phyloP scores from a whole-genome alignment of 257 asterid species.

The Solanum gandarillasii region DNA sequence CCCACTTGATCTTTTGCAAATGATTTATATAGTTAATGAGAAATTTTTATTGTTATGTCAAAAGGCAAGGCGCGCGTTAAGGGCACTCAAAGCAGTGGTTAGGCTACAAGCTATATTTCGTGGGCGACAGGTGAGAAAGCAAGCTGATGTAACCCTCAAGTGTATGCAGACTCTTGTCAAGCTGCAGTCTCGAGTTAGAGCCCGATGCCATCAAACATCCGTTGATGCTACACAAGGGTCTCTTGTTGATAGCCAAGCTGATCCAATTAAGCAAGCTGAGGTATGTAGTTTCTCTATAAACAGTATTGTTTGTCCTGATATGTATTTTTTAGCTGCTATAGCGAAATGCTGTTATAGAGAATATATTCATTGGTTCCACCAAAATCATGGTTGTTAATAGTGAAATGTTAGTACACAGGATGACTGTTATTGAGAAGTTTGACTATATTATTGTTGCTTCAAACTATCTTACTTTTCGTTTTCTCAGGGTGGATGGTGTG shows the following conservation, averaged over 20 bases:
- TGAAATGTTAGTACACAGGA: background rate
- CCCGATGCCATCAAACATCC: conserved; percentile 37
- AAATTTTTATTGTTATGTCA: background rate
- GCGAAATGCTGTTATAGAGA: background rate
- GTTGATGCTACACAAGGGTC: conserved; percentile 5
- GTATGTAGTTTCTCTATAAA: conserved; percentile 18
- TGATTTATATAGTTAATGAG: background rate
- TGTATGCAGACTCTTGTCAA: conserved; percentile 92
- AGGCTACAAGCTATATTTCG: conserved; percentile 90
- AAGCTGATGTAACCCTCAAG: conserved; percentile 72
- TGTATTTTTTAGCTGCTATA: background rate
- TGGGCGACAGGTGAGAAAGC: conserved; percentile 69
- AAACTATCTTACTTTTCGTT: background rate
- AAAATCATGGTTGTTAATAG: background rate
- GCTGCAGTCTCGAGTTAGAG: conserved; percentile 73
- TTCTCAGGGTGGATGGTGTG: conserved; percentile 78
- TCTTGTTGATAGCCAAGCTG: conserved; percentile 9
- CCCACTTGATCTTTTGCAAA: background rate
- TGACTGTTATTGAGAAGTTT: background rate
- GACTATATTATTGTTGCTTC: background rate
- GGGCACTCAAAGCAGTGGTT: conserved; percentile 85
- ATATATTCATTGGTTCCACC: background rate
- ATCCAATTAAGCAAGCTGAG: conserved; percentile 53
- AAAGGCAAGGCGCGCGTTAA: conserved; percentile 83
- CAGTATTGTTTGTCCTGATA: background rate